Conservation (phyloP, 371 early-diverging fungal genomes). For the Capniomyces stellatus region DNA sequence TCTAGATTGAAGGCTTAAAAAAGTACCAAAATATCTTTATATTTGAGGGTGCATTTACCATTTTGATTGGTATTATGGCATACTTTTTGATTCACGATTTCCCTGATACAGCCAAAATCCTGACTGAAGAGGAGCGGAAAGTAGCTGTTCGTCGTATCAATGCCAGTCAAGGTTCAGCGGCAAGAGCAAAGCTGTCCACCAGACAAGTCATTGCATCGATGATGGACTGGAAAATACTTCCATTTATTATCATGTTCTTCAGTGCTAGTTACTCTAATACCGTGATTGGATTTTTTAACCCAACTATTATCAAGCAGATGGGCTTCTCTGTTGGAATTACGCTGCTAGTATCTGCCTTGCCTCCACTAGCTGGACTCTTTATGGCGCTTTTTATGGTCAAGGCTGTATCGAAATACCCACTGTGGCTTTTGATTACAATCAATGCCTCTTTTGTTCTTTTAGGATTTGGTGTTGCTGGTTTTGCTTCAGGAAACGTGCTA, state of each 20-base stretch:
- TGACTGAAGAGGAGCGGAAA: conserved; percentile 11
- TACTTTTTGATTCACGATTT: conserved; percentile 13
- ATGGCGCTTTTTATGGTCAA: not conserved
- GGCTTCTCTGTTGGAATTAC: not conserved
- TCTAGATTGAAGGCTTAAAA: too few species aligned
- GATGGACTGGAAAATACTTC: conserved; percentile 2
- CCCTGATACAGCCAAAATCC: conserved; percentile 15
- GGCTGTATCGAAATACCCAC: conserved; percentile 5
- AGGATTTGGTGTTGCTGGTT: conserved; percentile 6
- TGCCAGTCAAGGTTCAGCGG: conserved; percentile 15
- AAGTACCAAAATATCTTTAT: conserved; percentile 18
- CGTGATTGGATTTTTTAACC: not conserved
- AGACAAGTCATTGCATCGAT: conserved; percentile 14
- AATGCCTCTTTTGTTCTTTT: conserved; percentile 7
- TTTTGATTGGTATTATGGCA: conserved; percentile 9
- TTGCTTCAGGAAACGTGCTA: not conserved
- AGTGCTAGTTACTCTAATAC: not conserved
- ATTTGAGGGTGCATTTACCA: conserved; percentile 9
- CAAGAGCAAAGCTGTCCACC: conserved; percentile 11
- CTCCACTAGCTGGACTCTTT: not conserved
- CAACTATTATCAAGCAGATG: conserved; percentile 4
- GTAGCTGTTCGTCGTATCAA: conserved; percentile 17
- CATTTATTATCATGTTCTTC: not conserved
- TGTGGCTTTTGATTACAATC: conserved; percentile 12
- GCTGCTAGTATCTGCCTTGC: conserved; percentile 1